These are phyloP conservation scores for Fusarium sp. DNA, from an alignment of 2,329 filamentous ascomycete genomes.

Conservation along the genomic window DNA sequence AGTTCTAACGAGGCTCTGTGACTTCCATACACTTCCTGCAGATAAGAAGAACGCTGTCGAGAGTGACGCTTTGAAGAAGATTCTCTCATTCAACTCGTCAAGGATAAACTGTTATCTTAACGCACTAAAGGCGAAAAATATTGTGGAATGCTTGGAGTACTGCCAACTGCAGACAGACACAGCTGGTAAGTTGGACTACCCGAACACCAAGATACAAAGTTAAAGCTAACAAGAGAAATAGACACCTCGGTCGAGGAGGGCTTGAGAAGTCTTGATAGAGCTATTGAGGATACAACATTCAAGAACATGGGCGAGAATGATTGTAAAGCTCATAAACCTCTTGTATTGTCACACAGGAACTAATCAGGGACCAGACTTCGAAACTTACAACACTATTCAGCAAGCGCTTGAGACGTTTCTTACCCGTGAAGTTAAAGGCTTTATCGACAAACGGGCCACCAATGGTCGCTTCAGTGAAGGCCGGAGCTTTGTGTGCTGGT, in stretches of 20 bases:
- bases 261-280: background rate
- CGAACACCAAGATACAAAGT: fast-evolving
- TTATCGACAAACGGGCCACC: constrained; percentile 20
- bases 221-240: background rate
- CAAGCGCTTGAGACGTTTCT: constrained; percentile 16
- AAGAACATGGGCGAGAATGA: background rate
- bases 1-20: constrained; percentile 25
- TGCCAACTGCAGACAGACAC: background rate
- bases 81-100: constrained; percentile 39
- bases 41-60: fast-evolving
- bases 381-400: background rate
- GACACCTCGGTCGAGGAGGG: background rate
- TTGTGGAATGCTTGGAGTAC: constrained; percentile 25
- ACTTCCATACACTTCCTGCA: background rate
- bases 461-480: constrained; percentile 32
- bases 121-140: background rate
- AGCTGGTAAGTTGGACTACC: background rate
- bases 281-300: background rate
- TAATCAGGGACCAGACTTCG: constrained; percentile 10
- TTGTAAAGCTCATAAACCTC: background rate
- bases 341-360: fast-evolving
- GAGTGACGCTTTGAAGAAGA: constrained; percentile 11
- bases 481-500: constrained; percentile 41
- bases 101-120: constrained; percentile 35
- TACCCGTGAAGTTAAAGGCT: background rate